These are phyloP conservation scores for Sporothrix brunneoviolacea DNA, from an alignment of 2,329 filamentous ascomycete genomes.

Conservation along the genomic window DNA sequence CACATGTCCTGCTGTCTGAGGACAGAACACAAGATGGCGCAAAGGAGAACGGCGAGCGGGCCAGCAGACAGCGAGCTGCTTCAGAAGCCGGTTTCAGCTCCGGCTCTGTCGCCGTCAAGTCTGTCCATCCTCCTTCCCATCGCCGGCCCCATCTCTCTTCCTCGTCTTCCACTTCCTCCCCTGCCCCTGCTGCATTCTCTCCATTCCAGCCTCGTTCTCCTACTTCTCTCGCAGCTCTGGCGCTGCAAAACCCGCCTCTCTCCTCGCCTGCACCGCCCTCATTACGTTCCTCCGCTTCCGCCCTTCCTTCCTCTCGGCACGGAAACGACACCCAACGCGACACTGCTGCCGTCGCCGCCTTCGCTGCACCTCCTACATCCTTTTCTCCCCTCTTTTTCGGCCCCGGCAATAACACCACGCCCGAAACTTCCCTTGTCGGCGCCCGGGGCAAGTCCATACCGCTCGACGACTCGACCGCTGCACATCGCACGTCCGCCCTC, in stretches of 20 bases:
- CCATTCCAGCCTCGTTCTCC: not conserved
- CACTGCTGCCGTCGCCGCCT: not conserved
- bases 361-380: conserved; percentile 24
- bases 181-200: not conserved
- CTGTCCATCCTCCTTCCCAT: not conserved
- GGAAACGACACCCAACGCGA: not conserved
- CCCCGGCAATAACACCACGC: conserved; percentile 35
- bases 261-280: not conserved
- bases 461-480: conserved; percentile 48
- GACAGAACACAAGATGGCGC: conserved; percentile 10
- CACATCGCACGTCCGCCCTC: conserved; percentile 52
- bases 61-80: conserved; percentile 9
- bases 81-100: conserved; percentile 13
- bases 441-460: conserved; percentile 50
- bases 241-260: not conserved
- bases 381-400: conserved; percentile 44
- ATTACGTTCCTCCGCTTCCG: no score
- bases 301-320: not conserved
- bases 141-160: not conserved
- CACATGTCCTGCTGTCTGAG: conserved; percentile 14
- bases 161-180: not conserved
- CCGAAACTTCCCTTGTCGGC: conserved; percentile 41
- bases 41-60: conserved; percentile 1
- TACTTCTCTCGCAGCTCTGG: not conserved
- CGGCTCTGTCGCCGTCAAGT: not conserved